Base-by-base conservation (phyloP, 2,329 filamentous ascomycete species). In the Bipolaris bicolor region DNA sequence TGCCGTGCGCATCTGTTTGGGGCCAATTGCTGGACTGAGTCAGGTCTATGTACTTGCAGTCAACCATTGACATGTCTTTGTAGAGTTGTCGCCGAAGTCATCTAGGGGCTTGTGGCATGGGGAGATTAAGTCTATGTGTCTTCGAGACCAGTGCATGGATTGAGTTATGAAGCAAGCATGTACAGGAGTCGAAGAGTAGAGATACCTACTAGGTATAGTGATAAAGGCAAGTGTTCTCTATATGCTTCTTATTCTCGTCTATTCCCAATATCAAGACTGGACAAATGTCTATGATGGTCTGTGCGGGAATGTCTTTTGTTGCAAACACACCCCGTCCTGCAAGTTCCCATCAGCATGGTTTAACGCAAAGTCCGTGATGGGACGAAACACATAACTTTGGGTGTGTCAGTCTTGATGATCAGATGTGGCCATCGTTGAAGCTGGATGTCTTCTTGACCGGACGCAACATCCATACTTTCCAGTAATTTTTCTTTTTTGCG, bases 261-360 rank as follows among this genome's bases (percentile, higher is more conserved):
- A 76, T 64, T 26, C 78, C 76, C 15, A 86, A 70, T 2, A 85
- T 69, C 5, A 86, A 68, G 5, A 84, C 83, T 3, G 83, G 83
- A 39, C 77, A 83, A 7, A 80, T 78, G 61, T 85, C 84, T 56
- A 86, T 71, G 5, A 82, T 68, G 0, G 81, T 83, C 11, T 78
- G 75, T 1, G 78, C 76, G 15, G 80, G 75, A 49, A 86, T 84
- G 34, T 72, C 65, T 53, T 63, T 64, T 22, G 75, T 72, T 7
- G 83, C 80, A 69, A 84, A 84, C 37, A 86, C 77, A 29, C 83
- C 84, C 56, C 84, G 77, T 50, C 84, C 83, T 85, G 11, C 15
- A 5, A 60, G 26, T 2, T 16, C n/a, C n/a, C 48, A 22, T 63
- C 9, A 62, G 52, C 49, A 31, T n/a, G n/a, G 15, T 5, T 18